Percentiles rank a stretch among this genome's conserved stretches.
These are phyloP conservation scores for Bryoglossum gracile DNA, from an alignment of 495 filamentous ascomycete species.

Conservation along the genomic window DNA sequence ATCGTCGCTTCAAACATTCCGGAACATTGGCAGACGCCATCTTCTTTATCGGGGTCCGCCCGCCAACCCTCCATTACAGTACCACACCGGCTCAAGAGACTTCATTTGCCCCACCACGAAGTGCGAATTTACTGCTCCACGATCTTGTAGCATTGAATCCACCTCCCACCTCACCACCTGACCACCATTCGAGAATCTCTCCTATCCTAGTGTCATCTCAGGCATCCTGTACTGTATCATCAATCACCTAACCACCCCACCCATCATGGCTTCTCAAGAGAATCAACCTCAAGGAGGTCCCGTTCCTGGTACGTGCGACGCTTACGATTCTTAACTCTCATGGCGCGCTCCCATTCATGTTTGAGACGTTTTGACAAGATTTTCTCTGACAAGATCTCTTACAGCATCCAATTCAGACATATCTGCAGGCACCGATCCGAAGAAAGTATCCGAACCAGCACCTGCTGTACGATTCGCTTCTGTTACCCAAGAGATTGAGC, in stretches of 20 bases:
- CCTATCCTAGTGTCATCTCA: slow-evolving; percentile 2
- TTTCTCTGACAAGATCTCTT: slow-evolving; percentile 14
- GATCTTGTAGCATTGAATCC: slow-evolving; percentile 2
- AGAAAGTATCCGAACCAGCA: slow-evolving; percentile 27
- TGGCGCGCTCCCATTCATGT: not conserved
- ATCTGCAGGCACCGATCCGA: slow-evolving; percentile 19
- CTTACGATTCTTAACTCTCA: slow-evolving; percentile 19
- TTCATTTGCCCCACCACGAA: slow-evolving; percentile 17
- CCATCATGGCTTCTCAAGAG: slow-evolving; percentile 18
- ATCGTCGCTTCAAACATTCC: no score
- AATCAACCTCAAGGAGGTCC: slow-evolving; percentile 7
- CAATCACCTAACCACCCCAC: not conserved
- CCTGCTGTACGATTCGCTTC: slow-evolving; percentile 75
- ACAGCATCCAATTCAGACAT: slow-evolving; percentile 10
- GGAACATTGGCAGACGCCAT: no score
- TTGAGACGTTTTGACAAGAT: not conserved
- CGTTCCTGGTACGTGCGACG: slow-evolving; percentile 18
- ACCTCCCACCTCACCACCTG: no score
- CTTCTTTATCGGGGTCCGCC: not conserved
- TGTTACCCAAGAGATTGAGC: slow-evolving; percentile 69
- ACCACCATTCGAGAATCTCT: not conserved
- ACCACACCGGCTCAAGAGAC: not conserved
- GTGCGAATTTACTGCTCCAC: slow-evolving; percentile 12
- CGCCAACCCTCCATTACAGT: not conserved
- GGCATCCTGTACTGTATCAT: no score